Evolutionary conservation across 2,329 filamentous ascomycete species (phyloP).

Genomic region (Penicillium verrucosum): DNA sequence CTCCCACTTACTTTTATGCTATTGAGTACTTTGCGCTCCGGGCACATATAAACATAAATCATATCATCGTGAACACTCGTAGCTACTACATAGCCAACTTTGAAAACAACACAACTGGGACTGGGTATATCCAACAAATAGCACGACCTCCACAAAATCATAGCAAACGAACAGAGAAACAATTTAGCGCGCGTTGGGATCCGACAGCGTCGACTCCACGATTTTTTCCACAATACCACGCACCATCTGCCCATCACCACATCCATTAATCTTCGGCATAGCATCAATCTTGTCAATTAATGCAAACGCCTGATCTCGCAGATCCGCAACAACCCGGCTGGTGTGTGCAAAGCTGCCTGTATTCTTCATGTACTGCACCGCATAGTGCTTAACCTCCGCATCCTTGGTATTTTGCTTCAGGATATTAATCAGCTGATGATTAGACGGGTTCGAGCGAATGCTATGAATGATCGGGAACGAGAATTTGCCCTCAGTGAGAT

Average conservation of each 20-base stretch:
- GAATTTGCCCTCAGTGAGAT: constrained; percentile 95
- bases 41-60: constrained; percentile 3
- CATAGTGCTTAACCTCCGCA: constrained; percentile 85
- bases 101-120: constrained; percentile 5
- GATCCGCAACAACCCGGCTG: constrained; percentile 60
- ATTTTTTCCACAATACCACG: constrained; percentile 69
- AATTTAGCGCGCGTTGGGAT: constrained; percentile 9
- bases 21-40: not conserved
- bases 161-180: not conserved
- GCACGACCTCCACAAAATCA: not conserved
- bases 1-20: not conserved
- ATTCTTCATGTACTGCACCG: constrained; percentile 83
- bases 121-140: constrained; percentile 19
- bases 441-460: constrained; percentile 63
- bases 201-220: constrained; percentile 41
- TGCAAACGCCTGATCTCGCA: constrained; percentile 62
- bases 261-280: constrained; percentile 40
- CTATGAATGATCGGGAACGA: constrained; percentile 93
- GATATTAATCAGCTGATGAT: constrained; percentile 79
- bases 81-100: constrained; percentile 2
- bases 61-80: constrained; percentile 10
- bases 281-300: constrained; percentile 64
- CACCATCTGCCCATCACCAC: constrained; percentile 56
- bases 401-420: constrained; percentile 84
- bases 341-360: constrained; percentile 90